phyloP scores from a whole-genome alignment of 202 grass and related monocot species.

The Panicum hallii region DNA sequence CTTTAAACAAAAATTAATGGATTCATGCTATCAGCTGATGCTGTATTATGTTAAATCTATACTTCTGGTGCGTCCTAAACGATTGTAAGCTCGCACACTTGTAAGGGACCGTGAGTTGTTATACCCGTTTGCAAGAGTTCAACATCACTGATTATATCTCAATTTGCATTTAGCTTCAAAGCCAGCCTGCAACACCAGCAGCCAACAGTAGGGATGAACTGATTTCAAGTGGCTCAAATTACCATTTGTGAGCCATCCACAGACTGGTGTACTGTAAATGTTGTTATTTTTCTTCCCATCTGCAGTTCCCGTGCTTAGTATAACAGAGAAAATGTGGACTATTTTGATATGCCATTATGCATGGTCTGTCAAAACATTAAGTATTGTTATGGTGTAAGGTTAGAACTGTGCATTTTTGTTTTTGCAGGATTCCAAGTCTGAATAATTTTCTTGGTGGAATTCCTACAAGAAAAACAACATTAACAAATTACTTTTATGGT shows the following conservation, averaged over 20 bases:
- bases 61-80: not conserved
- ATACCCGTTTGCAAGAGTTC: slow-evolving; percentile 11
- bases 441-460: not conserved
- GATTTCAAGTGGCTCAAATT: not conserved
- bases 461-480: not conserved
- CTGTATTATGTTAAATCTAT: not conserved
- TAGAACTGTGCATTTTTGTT: not conserved
- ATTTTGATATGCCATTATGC: not conserved
- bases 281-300: not conserved
- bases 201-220: too few relatives aligned
- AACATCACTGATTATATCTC: not conserved
- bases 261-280: not conserved
- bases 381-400: not conserved
- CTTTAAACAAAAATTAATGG: not conserved
- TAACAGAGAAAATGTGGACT: not conserved
- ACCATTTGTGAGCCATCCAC: not conserved
- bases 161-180: not conserved
- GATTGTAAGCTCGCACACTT: not conserved
- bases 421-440: not conserved
- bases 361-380: not conserved
- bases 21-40: not conserved
- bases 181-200: too few relatives aligned
- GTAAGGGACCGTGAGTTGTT: not conserved
- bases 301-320: not conserved
- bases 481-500: not conserved